Percentiles rank a stretch among this genome's conserved stretches.
phyloP scores from a whole-genome alignment of 768 basidiomycete genomes.

The Tricholoma terreum region DNA sequence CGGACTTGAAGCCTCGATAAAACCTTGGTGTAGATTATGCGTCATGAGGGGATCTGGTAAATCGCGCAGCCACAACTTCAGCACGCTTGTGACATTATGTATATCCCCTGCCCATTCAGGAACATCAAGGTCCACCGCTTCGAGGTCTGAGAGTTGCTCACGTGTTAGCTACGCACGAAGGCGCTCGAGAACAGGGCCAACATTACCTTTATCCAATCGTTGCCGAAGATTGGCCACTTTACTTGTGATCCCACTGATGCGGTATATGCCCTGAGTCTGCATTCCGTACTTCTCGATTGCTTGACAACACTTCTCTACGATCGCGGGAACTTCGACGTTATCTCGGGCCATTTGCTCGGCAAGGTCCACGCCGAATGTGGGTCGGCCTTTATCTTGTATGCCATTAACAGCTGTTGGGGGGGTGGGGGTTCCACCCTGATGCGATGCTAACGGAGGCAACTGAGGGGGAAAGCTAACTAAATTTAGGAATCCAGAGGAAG shows the following conservation, averaged over 20 bases:
- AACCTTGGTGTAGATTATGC: constrained; percentile 77
- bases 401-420: constrained; percentile 24
- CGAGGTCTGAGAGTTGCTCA: constrained; percentile 52
- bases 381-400: constrained; percentile 58
- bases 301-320: constrained; percentile 85
- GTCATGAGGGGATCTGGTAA: constrained; percentile 93
- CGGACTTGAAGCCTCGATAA: constrained; percentile 94
- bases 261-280: constrained; percentile 84
- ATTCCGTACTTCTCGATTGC: constrained; percentile 92
- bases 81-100: constrained; percentile 90
- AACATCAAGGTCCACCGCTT: constrained; percentile 80
- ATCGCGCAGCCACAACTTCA: constrained; percentile 96
- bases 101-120: constrained; percentile 94
- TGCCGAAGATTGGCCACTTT: constrained; percentile 82
- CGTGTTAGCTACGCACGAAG: neutral
- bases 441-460: constrained; percentile 62
- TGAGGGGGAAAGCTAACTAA: constrained; percentile 22
- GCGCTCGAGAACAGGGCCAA: neutral
- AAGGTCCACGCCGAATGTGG: constrained; percentile 93
- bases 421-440: constrained; percentile 22
- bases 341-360: constrained; percentile 93
- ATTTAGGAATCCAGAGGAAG: constrained; percentile 2
- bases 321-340: constrained; percentile 81
- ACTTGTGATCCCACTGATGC: constrained; percentile 88
- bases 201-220: constrained; percentile 76